Evolutionary conservation across 139 green algal genomes (phyloP).

Genomic region (Tetraselmis chui): DNA sequence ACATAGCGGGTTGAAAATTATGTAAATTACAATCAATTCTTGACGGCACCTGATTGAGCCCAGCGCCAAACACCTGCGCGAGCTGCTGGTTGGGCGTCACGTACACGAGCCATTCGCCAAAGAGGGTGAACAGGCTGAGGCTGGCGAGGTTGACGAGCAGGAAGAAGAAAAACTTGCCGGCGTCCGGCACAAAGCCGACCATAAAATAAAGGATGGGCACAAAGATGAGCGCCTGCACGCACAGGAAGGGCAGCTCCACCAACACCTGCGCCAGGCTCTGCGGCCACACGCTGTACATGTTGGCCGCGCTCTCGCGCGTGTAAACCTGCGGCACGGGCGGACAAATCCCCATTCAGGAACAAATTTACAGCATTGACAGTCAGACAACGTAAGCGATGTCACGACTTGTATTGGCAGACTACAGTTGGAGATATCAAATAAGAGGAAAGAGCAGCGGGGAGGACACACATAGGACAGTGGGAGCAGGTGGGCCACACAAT

Average conservation of each 20-base stretch:
- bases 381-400: neutral
- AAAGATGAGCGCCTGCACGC: slow-evolving; percentile 43
- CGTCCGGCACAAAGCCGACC: slow-evolving; percentile 26
- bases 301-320: slow-evolving; percentile 14
- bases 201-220: slow-evolving; percentile 49
- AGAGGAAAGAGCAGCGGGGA: too few relatives aligned
- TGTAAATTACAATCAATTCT: too few relatives aligned
- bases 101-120: slow-evolving; percentile 19
- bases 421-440: neutral
- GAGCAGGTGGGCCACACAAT: too few relatives aligned
- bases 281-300: slow-evolving; percentile 19
- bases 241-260: slow-evolving; percentile 48
- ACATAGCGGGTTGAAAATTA: too few relatives aligned
- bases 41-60: neutral
- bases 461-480: too few relatives aligned
- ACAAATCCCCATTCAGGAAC: neutral
- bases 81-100: slow-evolving; percentile 20
- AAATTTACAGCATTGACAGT: neutral
- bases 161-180: slow-evolving; percentile 47
- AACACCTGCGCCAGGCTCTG: slow-evolving; percentile 33
- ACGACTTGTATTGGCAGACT: neutral
- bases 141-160: slow-evolving; percentile 16
- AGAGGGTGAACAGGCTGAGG: slow-evolving; percentile 11
- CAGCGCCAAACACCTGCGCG: slow-evolving; percentile 13
- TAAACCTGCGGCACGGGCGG: slow-evolving; percentile 4